phyloP scores from a whole-genome alignment of 352 stramenopile species.

The Globisporangium alternatum region DNA sequence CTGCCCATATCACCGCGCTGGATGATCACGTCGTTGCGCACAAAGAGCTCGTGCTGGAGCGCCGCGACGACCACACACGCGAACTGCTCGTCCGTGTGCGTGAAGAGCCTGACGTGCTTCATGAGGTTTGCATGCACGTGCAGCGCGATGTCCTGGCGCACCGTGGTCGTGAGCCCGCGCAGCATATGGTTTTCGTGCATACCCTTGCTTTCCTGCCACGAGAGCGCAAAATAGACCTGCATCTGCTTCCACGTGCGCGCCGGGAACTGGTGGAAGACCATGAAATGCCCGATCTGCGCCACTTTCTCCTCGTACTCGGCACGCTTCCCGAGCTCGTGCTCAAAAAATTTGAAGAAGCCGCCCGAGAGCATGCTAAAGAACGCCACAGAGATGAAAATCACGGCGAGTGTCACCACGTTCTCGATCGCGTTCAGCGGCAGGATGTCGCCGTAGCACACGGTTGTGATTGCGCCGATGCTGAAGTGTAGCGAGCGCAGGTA shows the following conservation, averaged over 20 bases:
- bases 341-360: slow-evolving; percentile 67
- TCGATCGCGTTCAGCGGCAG: slow-evolving; percentile 59
- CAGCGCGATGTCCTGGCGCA: slow-evolving; percentile 60
- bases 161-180: slow-evolving; percentile 39
- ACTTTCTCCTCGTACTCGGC: slow-evolving; percentile 67
- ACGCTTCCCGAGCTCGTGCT: slow-evolving; percentile 63
- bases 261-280: slow-evolving; percentile 63
- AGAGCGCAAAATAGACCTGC: slow-evolving; percentile 70
- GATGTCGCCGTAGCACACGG: slow-evolving; percentile 72
- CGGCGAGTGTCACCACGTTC: slow-evolving; percentile 41
- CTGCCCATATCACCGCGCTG: slow-evolving; percentile 38
- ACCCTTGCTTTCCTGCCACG: slow-evolving; percentile 67
- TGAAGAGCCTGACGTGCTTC: slow-evolving; percentile 38
- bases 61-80: slow-evolving; percentile 28
- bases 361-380: slow-evolving; percentile 78
- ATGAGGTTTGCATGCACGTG: slow-evolving; percentile 52
- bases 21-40: slow-evolving; percentile 49
- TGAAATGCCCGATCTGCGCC: slow-evolving; percentile 51
- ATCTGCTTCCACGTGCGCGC: slow-evolving; percentile 60
- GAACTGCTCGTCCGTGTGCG: slow-evolving; percentile 32
- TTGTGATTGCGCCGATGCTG: slow-evolving; percentile 75
- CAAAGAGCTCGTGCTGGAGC: slow-evolving; percentile 43
- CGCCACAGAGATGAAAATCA: slow-evolving; percentile 65
- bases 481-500: slow-evolving; percentile 65
- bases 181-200: slow-evolving; percentile 58